Percentiles rank a stretch among this genome's conserved stretches.
phyloP scores from a whole-genome alignment of 345 rosid species.

The Boechera stricta region DNA sequence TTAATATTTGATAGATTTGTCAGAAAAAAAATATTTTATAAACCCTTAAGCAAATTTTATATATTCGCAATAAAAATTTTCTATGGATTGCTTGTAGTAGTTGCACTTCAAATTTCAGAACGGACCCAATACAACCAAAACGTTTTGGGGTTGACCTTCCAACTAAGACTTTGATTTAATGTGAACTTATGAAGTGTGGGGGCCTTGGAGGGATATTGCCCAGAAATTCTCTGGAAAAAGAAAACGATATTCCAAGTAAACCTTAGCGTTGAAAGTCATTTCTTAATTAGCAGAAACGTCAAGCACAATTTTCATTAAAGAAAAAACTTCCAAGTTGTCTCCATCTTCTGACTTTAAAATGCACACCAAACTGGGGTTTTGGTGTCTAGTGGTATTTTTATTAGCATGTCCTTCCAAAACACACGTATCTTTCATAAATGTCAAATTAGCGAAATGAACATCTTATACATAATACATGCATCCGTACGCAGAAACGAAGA shows the following conservation, averaged over 20 bases:
- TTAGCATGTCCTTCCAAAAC: background rate
- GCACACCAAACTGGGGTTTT: background rate
- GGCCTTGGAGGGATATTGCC: conserved; percentile 11
- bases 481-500: background rate
- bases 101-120: background rate
- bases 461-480: background rate
- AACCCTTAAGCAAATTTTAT: background rate
- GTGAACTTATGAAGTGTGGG: background rate
- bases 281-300: conserved; percentile 12
- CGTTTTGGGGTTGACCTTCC: background rate
- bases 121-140: background rate
- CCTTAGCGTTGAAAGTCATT: conserved; percentile 10
- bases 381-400: background rate
- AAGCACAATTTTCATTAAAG: background rate
- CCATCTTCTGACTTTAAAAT: conserved; percentile 19
- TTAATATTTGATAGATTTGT: no score
- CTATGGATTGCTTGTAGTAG: background rate
- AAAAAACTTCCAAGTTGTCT: conserved; percentile 12
- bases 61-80: background rate
- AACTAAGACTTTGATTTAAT: background rate
- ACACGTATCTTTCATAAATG: background rate
- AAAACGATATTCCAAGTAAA: conserved; percentile 25
- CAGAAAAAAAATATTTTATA: no score
- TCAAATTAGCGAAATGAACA: background rate
- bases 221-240: conserved; percentile 25